These are phyloP conservation scores for Apiospora phragmitis DNA, from an alignment of 2,329 filamentous ascomycete genomes.

Conservation along the genomic window DNA sequence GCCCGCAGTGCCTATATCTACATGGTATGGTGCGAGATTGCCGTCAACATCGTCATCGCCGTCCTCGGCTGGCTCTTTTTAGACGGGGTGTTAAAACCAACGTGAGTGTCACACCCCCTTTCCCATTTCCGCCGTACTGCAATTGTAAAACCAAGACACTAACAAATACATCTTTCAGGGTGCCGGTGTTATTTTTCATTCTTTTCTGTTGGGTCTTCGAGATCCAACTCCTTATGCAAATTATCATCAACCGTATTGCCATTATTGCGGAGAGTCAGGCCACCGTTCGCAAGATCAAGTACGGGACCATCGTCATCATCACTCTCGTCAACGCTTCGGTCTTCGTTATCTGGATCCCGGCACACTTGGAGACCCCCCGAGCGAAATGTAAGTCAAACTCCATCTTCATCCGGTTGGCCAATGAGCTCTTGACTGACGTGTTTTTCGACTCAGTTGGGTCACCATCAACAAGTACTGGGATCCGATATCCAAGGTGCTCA, in stretches of 20 bases:
- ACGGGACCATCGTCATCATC: slow-evolving; percentile 45
- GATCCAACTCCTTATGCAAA: slow-evolving; percentile 54
- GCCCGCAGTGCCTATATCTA: slow-evolving; percentile 16
- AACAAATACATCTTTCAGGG: slow-evolving; percentile 29
- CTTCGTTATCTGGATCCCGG: slow-evolving; percentile 55
- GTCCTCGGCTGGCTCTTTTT: slow-evolving; percentile 42
- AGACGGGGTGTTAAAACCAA: slow-evolving; percentile 32
- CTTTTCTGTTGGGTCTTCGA: slow-evolving; percentile 43
- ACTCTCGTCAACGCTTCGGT: slow-evolving; percentile 52
- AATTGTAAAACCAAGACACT: slow-evolving; percentile 17
- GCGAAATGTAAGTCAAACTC: slow-evolving; percentile 29
- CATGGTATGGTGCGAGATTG: slow-evolving; percentile 43
- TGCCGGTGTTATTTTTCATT: slow-evolving; percentile 36
- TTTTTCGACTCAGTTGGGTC: slow-evolving; percentile 28
- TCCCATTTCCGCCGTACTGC: slow-evolving; percentile 17
- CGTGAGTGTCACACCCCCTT: slow-evolving; percentile 24
- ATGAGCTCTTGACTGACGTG: background rate
- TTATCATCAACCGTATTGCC: slow-evolving; percentile 54
- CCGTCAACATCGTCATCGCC: slow-evolving; percentile 38
- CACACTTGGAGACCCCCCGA: slow-evolving; percentile 40
- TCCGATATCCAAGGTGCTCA: slow-evolving; percentile 50
- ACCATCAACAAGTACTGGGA: slow-evolving; percentile 53
- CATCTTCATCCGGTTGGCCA: background rate
- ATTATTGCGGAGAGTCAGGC: slow-evolving; percentile 44
- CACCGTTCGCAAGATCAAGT: slow-evolving; percentile 44